phyloP scores from a whole-genome alignment of 495 filamentous ascomycete genomes.

The Astrothelium subdiscretum region DNA sequence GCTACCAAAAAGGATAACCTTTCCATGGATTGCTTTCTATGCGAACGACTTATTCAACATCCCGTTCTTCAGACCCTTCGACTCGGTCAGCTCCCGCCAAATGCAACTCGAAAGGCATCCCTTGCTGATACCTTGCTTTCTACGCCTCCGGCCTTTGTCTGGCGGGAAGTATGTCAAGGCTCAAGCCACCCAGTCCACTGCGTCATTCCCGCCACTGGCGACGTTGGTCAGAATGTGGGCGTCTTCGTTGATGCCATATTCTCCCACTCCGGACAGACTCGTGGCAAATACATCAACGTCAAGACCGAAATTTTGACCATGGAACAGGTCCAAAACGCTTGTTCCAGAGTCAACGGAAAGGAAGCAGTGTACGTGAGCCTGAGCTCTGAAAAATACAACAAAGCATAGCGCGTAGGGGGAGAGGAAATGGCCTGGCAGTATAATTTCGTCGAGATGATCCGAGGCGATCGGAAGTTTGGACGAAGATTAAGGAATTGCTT shows the following conservation, averaged over 20 bases:
- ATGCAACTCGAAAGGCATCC: neutral
- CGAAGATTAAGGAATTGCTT: constrained; percentile 7
- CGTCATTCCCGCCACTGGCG: constrained; percentile 11
- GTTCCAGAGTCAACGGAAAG: constrained; percentile 19
- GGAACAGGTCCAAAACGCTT: constrained; percentile 11
- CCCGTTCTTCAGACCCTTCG: constrained; percentile 4
- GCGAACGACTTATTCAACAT: constrained; percentile 3
- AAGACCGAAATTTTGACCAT: constrained; percentile 13
- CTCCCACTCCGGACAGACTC: constrained; percentile 7
- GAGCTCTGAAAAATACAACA: constrained; percentile 7
- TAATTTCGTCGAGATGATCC: constrained; percentile 15
- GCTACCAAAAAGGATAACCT: constrained; percentile 24
- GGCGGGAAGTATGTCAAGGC: constrained; percentile 13
- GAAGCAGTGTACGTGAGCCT: constrained; percentile 11
- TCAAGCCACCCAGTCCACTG: constrained; percentile 11
- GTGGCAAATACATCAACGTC: constrained; percentile 18
- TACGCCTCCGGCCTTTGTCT: neutral
- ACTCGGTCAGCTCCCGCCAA: neutral
- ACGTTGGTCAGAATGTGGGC: constrained; percentile 12
- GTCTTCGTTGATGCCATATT: constrained; percentile 11
- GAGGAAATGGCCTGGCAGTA: constrained; percentile 16
- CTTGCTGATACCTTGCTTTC: neutral
- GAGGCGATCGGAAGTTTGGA: constrained; percentile 11
- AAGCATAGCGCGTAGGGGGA: constrained; percentile 13
- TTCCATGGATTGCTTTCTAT: constrained; percentile 14